Evolutionary conservation across 345 rosid species (phyloP).

Genomic region (Pistacia integerrima): DNA sequence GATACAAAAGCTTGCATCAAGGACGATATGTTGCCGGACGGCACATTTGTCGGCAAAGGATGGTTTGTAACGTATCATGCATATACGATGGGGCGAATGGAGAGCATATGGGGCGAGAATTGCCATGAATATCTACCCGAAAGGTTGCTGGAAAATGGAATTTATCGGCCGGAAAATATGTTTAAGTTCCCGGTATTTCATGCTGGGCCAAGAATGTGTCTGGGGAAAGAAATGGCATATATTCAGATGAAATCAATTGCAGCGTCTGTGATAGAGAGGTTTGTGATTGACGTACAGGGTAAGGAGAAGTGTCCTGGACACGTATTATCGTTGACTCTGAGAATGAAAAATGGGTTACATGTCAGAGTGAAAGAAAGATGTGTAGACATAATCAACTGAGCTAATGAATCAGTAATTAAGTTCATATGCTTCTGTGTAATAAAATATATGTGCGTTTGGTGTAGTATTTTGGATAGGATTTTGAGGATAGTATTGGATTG

Average conservation of each 20-base stretch:
- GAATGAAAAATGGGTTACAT: slow-evolving; percentile 30
- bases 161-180: neutral
- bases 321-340: slow-evolving; percentile 20
- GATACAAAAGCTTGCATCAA: slow-evolving; percentile 3
- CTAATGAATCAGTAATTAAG: too few species aligned
- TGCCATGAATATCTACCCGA: slow-evolving; percentile 22
- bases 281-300: neutral
- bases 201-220: slow-evolving; percentile 29
- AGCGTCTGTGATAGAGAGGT: slow-evolving; percentile 21
- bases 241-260: slow-evolving; percentile 29
- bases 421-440: too few species aligned
- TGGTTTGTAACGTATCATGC: slow-evolving; percentile 19
- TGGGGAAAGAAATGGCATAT: neutral
- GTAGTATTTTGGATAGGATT: too few species aligned
- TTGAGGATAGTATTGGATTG: too few species aligned
- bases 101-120: slow-evolving; percentile 18
- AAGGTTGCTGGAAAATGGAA: slow-evolving; percentile 28
- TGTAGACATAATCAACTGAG: too few species aligned
- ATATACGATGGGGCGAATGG: slow-evolving; percentile 15
- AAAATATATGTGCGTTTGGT: too few species aligned
- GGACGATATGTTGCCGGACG: slow-evolving; percentile 25
- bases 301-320: slow-evolving; percentile 15
- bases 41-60: neutral
- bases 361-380: neutral
- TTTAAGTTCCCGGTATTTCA: slow-evolving; percentile 24